phyloP scores from a whole-genome alignment of 306 rosid species.

The Lupinus albus region DNA sequence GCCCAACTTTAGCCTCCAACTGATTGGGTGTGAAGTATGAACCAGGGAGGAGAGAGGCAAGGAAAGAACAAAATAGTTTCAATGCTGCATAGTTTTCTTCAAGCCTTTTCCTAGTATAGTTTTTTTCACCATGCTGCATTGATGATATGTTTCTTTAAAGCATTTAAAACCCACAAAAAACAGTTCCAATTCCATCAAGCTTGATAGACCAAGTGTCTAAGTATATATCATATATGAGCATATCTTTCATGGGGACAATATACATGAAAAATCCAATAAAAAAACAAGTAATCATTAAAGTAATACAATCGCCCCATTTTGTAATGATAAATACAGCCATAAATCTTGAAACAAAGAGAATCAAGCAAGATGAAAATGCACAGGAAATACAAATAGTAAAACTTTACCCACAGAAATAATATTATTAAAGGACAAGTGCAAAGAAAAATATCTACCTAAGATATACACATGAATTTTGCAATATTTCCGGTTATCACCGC shows the following conservation, averaged over 20 bases:
- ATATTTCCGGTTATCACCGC: slow-evolving; percentile 21
- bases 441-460: slow-evolving; percentile 31
- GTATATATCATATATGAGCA: slow-evolving; percentile 23
- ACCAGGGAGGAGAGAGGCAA: slow-evolving; percentile 9
- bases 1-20: slow-evolving; percentile 24
- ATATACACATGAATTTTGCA: slow-evolving; percentile 29
- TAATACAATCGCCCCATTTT: slow-evolving; percentile 3
- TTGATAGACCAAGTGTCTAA: background rate
- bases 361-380: slow-evolving; percentile 29
- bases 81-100: no score
- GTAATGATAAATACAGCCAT: background rate
- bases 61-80: slow-evolving; percentile 10
- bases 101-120: background rate
- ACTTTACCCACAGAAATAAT: slow-evolving; percentile 7
- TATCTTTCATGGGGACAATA: slow-evolving; percentile 6
- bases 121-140: background rate
- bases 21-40: slow-evolving; percentile 7
- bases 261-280: slow-evolving; percentile 6
- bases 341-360: background rate
- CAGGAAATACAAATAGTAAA: slow-evolving; percentile 9
- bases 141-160: background rate
- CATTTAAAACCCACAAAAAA: slow-evolving; percentile 5
- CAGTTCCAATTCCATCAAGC: background rate
- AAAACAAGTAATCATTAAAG: background rate
- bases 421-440: background rate